These are phyloP conservation scores for Trichophyton mentagrophytes DNA, from an alignment of 2,329 filamentous ascomycete genomes.

Conservation along the genomic window DNA sequence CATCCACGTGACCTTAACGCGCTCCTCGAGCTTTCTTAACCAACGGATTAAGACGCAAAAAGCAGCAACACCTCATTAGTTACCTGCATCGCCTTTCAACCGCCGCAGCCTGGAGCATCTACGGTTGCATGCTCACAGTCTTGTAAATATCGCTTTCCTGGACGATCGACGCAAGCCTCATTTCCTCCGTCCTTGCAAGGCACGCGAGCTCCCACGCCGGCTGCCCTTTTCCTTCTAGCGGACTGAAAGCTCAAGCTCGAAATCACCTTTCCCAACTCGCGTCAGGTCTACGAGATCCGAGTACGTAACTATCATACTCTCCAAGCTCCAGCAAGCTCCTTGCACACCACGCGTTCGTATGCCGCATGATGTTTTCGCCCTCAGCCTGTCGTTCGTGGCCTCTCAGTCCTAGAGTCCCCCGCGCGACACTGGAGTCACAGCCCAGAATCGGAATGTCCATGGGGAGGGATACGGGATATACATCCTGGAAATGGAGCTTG, in stretches of 20 bases:
- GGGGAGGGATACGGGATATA: background rate
- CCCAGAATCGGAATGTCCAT: background rate
- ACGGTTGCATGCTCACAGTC: background rate
- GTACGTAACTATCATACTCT: background rate
- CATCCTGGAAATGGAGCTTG: background rate
- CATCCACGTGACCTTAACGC: background rate
- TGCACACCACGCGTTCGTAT: background rate
- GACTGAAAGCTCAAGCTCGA: background rate
- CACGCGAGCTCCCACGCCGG: background rate
- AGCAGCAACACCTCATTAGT: too few species aligned
- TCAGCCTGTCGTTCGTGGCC: background rate
- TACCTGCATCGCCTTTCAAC: background rate
- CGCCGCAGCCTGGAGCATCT: background rate
- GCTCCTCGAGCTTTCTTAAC: background rate
- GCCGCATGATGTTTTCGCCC: background rate
- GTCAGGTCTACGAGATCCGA: background rate
- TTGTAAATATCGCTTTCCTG: background rate
- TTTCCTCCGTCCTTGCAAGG: background rate
- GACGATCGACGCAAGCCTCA: background rate
- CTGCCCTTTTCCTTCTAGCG: background rate
- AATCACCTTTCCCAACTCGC: background rate
- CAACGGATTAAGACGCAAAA: too few species aligned
- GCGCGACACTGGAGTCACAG: background rate
- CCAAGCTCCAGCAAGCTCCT: background rate
- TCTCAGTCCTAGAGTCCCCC: background rate